Conservation (phyloP, 2,329 filamentous ascomycete genomes). For the Trichoderma hamatum region DNA sequence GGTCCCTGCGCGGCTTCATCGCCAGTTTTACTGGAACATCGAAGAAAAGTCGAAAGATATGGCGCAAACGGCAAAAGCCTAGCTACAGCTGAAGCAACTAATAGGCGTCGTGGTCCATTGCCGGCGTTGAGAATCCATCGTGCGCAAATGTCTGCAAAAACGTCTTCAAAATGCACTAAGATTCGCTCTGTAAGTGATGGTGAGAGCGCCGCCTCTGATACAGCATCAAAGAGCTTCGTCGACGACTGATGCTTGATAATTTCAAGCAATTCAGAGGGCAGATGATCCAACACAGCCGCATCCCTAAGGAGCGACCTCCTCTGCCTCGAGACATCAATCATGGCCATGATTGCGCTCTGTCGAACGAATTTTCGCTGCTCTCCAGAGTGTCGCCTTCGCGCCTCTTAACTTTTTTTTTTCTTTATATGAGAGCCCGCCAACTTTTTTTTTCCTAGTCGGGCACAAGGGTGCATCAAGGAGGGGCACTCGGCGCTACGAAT, state of each 20-base stretch:
- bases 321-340: conserved; percentile 58
- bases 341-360: conserved; percentile 53
- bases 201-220: conserved; percentile 70
- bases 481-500: conserved; percentile 38
- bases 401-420: conserved; percentile 34
- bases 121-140: conserved; percentile 67
- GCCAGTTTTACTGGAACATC: conserved; percentile 43
- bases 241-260: conserved; percentile 66
- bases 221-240: conserved; percentile 69
- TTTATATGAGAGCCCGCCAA: conserved; percentile 27
- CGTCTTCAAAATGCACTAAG: conserved; percentile 72
- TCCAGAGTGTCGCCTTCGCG: conserved; percentile 29
- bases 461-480: conserved; percentile 36
- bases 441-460: conserved; percentile 42
- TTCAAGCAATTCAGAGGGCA: conserved; percentile 71
- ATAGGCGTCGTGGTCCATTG: conserved; percentile 43
- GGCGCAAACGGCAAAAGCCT: conserved; percentile 81
- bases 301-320: conserved; percentile 60
- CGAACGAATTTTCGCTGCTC: conserved; percentile 32
- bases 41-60: conserved; percentile 73
- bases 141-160: conserved; percentile 82
- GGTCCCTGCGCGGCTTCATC: conserved; percentile 27
- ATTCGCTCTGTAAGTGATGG: conserved; percentile 71
- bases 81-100: conserved; percentile 71
- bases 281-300: conserved; percentile 55